Percentiles rank a stretch among this genome's conserved stretches.
phyloP scores from a whole-genome alignment of 306 rosid genomes.

The Corylus americana region DNA sequence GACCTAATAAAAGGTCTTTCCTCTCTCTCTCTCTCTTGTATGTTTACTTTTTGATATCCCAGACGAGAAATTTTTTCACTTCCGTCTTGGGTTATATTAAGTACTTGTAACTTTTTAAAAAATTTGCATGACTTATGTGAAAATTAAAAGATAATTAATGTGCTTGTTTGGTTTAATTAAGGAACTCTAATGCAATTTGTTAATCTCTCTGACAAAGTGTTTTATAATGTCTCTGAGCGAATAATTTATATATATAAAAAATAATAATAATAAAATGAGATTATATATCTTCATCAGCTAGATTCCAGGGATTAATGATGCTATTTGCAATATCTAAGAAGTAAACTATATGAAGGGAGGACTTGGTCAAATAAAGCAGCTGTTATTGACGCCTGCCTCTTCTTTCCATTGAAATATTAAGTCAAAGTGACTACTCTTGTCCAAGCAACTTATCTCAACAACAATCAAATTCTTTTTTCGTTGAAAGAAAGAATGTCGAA shows the following conservation, averaged over 20 bases:
- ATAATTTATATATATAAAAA: not conserved
- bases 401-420: not conserved
- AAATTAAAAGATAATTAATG: not conserved
- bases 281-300: not conserved
- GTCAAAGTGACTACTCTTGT: not conserved
- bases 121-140: not conserved
- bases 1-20: too few relatives aligned
- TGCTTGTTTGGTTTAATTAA: too few relatives aligned
- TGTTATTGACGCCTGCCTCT: not conserved
- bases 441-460: not conserved
- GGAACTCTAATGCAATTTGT: too few relatives aligned
- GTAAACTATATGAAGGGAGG: not conserved
- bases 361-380: slow-evolving; percentile 7
- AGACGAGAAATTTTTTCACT: too few relatives aligned
- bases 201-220: not conserved
- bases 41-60: too few relatives aligned
- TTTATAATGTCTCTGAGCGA: not conserved
- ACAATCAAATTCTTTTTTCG: not conserved
- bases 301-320: slow-evolving; percentile 2
- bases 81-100: too few relatives aligned
- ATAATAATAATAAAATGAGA: not conserved
- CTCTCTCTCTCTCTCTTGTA: too few relatives aligned
- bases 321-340: not conserved
- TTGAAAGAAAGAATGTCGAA: too few relatives aligned
- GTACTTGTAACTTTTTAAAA: too few relatives aligned